phyloP scores from a whole-genome alignment of 495 filamentous ascomycete species.

The Penicillium diatomitis region DNA sequence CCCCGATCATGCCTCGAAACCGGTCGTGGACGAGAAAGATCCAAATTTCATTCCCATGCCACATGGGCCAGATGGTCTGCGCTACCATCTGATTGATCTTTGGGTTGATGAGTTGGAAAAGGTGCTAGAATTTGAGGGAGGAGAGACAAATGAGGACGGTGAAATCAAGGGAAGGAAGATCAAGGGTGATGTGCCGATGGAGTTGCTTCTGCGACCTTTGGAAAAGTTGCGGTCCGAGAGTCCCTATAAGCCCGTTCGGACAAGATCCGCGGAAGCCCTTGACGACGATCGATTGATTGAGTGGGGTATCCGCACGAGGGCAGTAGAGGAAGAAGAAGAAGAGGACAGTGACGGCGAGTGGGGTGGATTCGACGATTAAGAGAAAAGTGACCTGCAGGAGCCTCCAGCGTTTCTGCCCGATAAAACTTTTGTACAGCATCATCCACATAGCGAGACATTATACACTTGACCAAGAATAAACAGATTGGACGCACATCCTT shows the following conservation, averaged over 20 bases:
- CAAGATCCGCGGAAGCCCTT: constrained; percentile 60
- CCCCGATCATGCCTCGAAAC: constrained; percentile 26
- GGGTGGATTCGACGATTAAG: constrained; percentile 60
- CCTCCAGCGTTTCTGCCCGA: no score
- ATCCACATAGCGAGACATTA: constrained; percentile 9
- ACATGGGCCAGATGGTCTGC: constrained; percentile 63
- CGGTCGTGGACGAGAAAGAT: constrained; percentile 17
- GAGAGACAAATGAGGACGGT: constrained; percentile 18
- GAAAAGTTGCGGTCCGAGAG: constrained; percentile 45
- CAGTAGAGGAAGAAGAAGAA: constrained; percentile 30
- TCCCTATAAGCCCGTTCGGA: constrained; percentile 62
- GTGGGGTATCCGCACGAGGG: constrained; percentile 41
- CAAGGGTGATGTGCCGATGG: constrained; percentile 35
- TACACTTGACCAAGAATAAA: constrained; percentile 3
- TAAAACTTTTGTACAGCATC: constrained; percentile 13
- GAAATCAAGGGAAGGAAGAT: constrained; percentile 22
- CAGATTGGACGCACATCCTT: no score
- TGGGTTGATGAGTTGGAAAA: constrained; percentile 82
- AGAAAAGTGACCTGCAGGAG: no score
- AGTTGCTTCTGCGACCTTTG: constrained; percentile 51
- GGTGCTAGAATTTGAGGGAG: constrained; percentile 45
- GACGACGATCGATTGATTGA: constrained; percentile 62
- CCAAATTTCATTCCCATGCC: constrained; percentile 33
- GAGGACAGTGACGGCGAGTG: constrained; percentile 51
- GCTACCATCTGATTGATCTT: constrained; percentile 83